Conservation (phyloP, 2,329 filamentous ascomycete genomes). For the Lecanicillium sp. region DNA sequence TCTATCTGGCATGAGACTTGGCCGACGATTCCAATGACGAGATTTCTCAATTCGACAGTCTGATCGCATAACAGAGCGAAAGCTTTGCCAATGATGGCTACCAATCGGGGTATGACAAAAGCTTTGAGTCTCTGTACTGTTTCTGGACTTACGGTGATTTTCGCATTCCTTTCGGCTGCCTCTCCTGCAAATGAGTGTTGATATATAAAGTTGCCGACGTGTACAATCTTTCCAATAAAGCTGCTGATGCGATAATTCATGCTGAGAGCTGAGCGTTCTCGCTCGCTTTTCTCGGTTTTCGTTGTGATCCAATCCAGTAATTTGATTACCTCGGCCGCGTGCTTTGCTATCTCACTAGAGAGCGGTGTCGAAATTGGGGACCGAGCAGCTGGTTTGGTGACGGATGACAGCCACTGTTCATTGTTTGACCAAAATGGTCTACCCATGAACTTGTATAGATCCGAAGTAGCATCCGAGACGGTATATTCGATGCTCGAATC, state of each 20-base stretch:
- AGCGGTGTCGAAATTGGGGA: background rate
- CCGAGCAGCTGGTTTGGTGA: background rate
- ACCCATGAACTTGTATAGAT: constrained; percentile 1
- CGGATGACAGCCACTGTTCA: background rate
- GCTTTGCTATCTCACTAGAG: background rate
- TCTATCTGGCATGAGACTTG: background rate
- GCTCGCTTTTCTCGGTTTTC: background rate
- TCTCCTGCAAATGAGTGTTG: background rate
- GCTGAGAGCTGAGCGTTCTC: background rate
- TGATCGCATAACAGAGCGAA: constrained; percentile 2
- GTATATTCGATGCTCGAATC: background rate
- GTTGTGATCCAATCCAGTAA: background rate
- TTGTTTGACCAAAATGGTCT: background rate
- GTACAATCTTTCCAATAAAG: background rate
- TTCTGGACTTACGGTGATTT: too few relatives aligned
- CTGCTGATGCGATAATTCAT: background rate
- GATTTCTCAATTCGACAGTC: background rate
- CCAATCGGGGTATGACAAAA: background rate
- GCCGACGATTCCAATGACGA: background rate
- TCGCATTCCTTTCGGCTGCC: too few relatives aligned
- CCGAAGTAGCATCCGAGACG: background rate
- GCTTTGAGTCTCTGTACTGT: background rate
- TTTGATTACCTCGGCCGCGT: background rate
- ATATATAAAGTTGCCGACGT: background rate
- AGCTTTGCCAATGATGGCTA: background rate